phyloP scores from a whole-genome alignment of 257 asterid genomes.

The Fraxinus americana region DNA sequence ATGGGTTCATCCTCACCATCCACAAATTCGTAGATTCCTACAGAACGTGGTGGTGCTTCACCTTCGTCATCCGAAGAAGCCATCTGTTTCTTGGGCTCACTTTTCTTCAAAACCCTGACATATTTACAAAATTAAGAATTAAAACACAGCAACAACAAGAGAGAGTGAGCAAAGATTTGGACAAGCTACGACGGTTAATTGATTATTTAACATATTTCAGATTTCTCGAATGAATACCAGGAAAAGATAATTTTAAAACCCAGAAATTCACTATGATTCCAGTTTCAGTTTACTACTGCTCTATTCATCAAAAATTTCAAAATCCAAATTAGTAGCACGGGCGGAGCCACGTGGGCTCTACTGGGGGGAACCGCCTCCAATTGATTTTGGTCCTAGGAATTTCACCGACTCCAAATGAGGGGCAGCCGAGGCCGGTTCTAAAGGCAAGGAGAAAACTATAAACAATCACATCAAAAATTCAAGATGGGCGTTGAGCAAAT shows the following conservation, averaged over 20 bases:
- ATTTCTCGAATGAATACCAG: not conserved
- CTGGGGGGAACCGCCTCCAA: not conserved
- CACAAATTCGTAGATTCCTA: slow-evolving; percentile 58
- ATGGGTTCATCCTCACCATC: slow-evolving; percentile 43
- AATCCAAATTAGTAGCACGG: not conserved
- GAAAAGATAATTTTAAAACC: not conserved
- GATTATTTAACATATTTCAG: not conserved
- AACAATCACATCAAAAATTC: not conserved
- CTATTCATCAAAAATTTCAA: not conserved
- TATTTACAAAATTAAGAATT: not conserved
- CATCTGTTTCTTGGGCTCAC: slow-evolving; percentile 35
- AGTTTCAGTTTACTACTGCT: not conserved
- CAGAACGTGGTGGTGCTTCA: slow-evolving; percentile 41
- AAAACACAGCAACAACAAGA: not conserved
- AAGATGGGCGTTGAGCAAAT: not conserved
- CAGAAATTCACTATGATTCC: not conserved
- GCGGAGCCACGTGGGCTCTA: not conserved
- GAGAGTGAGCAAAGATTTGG: not conserved
- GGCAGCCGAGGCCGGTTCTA: not conserved
- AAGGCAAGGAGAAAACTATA: not conserved
- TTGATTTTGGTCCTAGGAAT: not conserved
- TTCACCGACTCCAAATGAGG: not conserved
- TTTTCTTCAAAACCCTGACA: slow-evolving; percentile 23
- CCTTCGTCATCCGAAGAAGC: slow-evolving; percentile 79
- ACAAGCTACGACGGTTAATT: not conserved